A percentile compares a stretch with the other conserved stretches of the same genome.
These are phyloP conservation scores for Malus hybrid DNA, from an alignment of 331 rosid genomes.

Conservation along the genomic window DNA sequence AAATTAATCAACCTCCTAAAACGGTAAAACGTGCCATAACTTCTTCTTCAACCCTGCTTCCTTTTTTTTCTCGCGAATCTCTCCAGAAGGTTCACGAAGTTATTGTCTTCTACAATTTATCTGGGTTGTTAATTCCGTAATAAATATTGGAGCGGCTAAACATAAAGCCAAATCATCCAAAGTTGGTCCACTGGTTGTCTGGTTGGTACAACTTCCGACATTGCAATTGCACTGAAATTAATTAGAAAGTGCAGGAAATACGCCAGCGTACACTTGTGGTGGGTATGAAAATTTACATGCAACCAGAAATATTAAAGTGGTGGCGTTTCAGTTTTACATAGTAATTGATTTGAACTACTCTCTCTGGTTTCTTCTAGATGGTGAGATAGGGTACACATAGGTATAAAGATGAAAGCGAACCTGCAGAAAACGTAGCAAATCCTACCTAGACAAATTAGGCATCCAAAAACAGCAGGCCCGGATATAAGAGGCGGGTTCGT, in stretches of 20 bases:
- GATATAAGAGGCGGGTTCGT: no score
- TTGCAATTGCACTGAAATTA: neutral
- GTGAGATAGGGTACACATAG: no score
- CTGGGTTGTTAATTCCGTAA: neutral
- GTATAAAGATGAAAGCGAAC: no score
- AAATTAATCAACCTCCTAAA: neutral
- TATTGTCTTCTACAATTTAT: neutral
- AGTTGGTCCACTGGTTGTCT: neutral
- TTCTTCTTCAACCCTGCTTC: neutral
- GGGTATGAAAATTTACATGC: no score
- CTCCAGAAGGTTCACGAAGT: neutral
- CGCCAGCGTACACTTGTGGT: neutral
- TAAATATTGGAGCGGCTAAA: neutral
- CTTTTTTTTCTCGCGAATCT: neutral
- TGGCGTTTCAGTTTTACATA: no score
- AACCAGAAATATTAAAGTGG: no score
- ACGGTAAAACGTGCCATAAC: neutral
- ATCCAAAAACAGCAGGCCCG: no score
- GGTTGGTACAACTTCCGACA: neutral
- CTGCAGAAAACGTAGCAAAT: no score
- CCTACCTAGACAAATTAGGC: no score
- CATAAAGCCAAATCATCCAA: slow-evolving; percentile 3
- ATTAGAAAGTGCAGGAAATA: neutral
- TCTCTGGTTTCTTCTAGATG: no score
- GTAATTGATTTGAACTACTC: no score